Conservation (phyloP, 2,329 filamentous ascomycete species). For the Oidium heveae region DNA sequence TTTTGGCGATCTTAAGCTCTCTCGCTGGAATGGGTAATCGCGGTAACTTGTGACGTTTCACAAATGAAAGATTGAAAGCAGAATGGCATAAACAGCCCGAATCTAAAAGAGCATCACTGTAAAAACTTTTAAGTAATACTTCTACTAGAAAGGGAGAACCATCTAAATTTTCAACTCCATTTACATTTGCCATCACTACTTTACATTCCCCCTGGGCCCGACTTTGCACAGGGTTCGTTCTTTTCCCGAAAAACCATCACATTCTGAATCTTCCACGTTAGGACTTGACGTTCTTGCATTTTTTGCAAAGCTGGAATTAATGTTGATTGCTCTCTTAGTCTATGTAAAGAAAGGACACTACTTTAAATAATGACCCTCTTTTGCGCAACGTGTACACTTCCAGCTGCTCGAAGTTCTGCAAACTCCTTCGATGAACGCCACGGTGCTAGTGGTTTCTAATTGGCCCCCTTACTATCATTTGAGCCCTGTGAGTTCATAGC, state of each 20-base stretch:
- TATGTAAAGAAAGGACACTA: not conserved
- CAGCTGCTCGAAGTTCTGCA: not conserved
- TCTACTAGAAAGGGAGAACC: not conserved
- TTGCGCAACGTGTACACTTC: not conserved
- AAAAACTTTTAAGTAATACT: not conserved
- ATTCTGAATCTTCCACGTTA: not conserved
- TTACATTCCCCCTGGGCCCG: not conserved
- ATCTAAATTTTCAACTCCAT: not conserved
- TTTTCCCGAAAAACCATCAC: not conserved
- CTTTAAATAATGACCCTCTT: not conserved
- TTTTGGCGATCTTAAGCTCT: not conserved
- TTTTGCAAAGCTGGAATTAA: not conserved
- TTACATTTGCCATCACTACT: not conserved
- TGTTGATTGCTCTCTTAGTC: not conserved
- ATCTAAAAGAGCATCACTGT: not conserved
- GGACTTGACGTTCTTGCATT: not conserved
- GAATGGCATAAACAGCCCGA: not conserved
- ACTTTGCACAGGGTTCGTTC: no score
- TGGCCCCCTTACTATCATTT: not conserved
- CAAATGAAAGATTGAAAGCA: not conserved
- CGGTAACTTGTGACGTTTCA: not conserved
- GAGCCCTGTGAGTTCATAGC: not conserved
- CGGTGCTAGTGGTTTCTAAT: not conserved
- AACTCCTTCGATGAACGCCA: not conserved
- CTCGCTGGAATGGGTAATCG: not conserved